Base-by-base conservation (phyloP, 2,329 filamentous ascomycete species). In the Rutstroemia sp. region DNA sequence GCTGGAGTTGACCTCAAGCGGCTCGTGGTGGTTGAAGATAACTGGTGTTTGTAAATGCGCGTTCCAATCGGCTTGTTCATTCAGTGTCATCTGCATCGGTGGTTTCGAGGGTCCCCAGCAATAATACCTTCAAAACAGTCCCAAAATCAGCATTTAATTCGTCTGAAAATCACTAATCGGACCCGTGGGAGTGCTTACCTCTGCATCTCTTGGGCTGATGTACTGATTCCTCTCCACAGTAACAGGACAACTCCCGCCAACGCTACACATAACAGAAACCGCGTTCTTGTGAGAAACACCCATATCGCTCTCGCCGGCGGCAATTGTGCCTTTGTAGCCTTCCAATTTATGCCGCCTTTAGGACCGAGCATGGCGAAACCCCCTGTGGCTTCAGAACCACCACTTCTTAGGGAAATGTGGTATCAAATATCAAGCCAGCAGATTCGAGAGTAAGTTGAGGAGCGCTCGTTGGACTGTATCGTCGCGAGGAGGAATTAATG, bases 61-160 rank as follows among this genome's bases (percentile, higher is more conserved):
- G 64, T 88, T 87, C 94, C 94, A 99, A 62, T 90, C 81, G 60
- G 86, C 86, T 72, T 92, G 87, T 71, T 99, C 94, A 71, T 96
- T 96, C 56, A 87, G 77, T 44, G 88, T 83, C 90, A 99, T 96
- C 62, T 94, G 85, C 85, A 95, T 95, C 53, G 94, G 94, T n/a
- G 94, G 83, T 77, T 95, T 96, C 23, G 87, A 83, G 14, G 94
- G 92, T 12, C 94, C 94, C 81, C 91, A 97, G 77, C 94, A 99
- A 75, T 96, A 95, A 74, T 95, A 96, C 74, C 92, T 97, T 69
- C 61, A 61, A 39, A 58, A 41, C 54, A 56, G 52, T 34, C 50
- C 37, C 8, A 49, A 41, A 23, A 48, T 44, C 37, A 57, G 55
- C 9, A 30, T 21, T 27, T 18, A 23, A 44, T 44, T 49, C 47